Conservation (phyloP, 306 rosid species). For the Castanea sativa region DNA sequence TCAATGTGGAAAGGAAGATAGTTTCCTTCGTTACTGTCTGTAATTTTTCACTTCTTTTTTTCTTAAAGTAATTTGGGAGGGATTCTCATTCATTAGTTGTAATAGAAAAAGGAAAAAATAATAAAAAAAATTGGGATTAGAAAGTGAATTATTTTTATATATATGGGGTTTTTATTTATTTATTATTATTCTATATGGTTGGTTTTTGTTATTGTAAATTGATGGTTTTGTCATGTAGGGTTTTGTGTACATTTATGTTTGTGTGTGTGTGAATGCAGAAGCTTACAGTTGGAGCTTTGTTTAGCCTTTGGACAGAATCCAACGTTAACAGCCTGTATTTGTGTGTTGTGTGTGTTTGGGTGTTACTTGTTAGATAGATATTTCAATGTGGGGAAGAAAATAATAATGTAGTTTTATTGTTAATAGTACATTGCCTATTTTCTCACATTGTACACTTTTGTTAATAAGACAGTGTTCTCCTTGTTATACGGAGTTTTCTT, state of each 20-base stretch:
- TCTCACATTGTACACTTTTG: too few relatives aligned
- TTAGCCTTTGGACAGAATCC: constrained; percentile 16
- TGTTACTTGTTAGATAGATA: too few relatives aligned
- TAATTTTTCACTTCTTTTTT: neutral
- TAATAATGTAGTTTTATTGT: neutral
- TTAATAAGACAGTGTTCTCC: too few relatives aligned
- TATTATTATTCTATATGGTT: neutral
- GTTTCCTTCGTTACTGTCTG: neutral
- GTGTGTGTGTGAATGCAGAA: neutral
- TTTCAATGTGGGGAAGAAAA: neutral
- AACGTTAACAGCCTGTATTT: constrained; percentile 22
- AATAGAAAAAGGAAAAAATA: neutral
- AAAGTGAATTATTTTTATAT: neutral
- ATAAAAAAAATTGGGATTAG: neutral
- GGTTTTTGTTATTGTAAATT: neutral
- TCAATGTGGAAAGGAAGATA: neutral
- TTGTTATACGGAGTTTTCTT: too few relatives aligned
- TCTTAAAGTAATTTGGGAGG: neutral
- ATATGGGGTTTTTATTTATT: neutral
- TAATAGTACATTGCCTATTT: too few relatives aligned
- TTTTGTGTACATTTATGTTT: neutral
- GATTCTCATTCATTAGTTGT: constrained; percentile 20
- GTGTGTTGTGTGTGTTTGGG: neutral
- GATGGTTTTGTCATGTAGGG: neutral
- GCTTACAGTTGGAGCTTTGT: constrained; percentile 23